Conservation (phyloP, 176 grass and related monocot genomes). For the Puya raimondii region DNA sequence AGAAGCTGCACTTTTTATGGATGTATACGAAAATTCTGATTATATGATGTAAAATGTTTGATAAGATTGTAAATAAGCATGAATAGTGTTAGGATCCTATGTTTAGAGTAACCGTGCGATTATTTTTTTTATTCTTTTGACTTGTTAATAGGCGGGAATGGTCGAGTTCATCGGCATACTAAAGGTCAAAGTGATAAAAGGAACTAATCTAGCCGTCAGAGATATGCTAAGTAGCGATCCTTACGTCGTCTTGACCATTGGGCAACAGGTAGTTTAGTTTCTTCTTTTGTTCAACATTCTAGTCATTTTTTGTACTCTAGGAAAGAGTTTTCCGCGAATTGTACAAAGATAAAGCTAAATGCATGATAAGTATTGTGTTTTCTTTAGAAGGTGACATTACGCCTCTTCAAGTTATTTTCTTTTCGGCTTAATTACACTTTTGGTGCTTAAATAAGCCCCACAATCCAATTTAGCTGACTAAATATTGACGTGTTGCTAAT, state of each 20-base stretch:
- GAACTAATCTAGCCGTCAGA: constrained; percentile 60
- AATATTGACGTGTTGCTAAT: too few relatives aligned
- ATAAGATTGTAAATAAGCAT: too few relatives aligned
- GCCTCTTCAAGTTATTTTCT: background rate
- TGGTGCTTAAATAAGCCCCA: too few relatives aligned
- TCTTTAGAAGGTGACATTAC: background rate
- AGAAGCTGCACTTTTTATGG: too few relatives aligned
- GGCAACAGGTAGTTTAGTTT: constrained; percentile 47
- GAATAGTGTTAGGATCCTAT: too few relatives aligned
- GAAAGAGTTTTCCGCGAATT: too few relatives aligned
- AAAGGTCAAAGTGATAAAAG: constrained; percentile 59
- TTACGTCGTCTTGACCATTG: constrained; percentile 55
- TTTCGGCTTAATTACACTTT: background rate
- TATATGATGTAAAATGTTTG: too few relatives aligned
- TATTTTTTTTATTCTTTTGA: background rate
- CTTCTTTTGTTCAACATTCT: background rate
- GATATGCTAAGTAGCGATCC: constrained; percentile 72
- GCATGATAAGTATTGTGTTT: background rate
- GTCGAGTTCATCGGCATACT: constrained; percentile 62
- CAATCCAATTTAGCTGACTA: too few relatives aligned
- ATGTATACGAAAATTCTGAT: too few relatives aligned
- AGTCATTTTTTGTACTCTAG: background rate
- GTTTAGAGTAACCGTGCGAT: background rate
- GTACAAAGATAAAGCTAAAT: too few relatives aligned
- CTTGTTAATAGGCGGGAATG: constrained; percentile 40